Evolutionary conservation across 2,329 filamentous ascomycete species (phyloP), one percentile per base, ranked within the genome.

Genomic region (Trichoderma simmonsii): DNA sequence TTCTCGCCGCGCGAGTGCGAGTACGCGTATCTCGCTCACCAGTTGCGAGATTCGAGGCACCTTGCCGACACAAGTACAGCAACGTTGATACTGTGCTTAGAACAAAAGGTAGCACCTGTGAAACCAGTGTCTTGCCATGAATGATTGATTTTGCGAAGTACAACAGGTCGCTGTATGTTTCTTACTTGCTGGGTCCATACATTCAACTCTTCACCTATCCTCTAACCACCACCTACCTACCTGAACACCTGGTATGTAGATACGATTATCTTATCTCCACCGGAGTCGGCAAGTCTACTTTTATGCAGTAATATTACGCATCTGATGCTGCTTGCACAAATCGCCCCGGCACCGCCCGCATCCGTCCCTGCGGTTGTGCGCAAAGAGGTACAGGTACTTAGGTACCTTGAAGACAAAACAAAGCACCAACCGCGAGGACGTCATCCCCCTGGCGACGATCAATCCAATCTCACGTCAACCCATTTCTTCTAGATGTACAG

Each of bases 1-100:
- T 60, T 24, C 34, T 60, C 21, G 32, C 30, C 24, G 64, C 26
- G 56, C 32, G 21, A 21, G 51, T 51, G 65, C 65, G 65, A 68
- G 65, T 60, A 68, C 54, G 65, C 65, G 65, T 68, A 60, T 68
- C 36, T 68, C 18, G n/a, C 36, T 48, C 18, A 28, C n/a, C 15
- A 28, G 5, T 60, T 34, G 65, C 65, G 56, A 68, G 36, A 68
- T 68, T 68, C 56, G 56, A 60, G 56, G 56, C 36, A 60, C n/a
- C 65, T 43, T 39, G 32, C 62, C 39, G 26, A 36, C 14, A 30
- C 51, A 24, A 26, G 24, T 30, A 68, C 34, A 21, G 32, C n/a
- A 24, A 15, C 21, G 34, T 21, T 59, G 51, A 43, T 21, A 15
- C 28, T 4, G 12, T 21, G 26, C 28, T 7, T 7, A 9, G 34